A percentile compares a stretch with the other conserved stretches of the same genome.
Conservation (phyloP, 169 alveolate genomes). For the Plasmodium blacklocki region DNA sequence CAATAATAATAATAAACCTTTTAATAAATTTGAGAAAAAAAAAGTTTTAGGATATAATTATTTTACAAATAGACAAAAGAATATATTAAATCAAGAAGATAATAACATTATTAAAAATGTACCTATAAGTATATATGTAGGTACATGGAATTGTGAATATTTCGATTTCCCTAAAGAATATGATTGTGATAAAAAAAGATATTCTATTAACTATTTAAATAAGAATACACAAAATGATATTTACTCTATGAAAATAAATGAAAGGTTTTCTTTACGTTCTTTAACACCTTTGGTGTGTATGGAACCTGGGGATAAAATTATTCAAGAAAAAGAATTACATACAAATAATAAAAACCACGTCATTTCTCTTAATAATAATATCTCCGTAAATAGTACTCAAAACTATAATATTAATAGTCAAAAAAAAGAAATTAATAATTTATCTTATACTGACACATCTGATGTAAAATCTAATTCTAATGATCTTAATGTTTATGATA, state of each 20-base stretch:
- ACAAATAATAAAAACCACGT: not conserved
- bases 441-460: not conserved
- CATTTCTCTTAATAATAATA: not conserved
- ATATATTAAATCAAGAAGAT: conserved; percentile 19
- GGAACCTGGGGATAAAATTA: not conserved
- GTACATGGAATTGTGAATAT: conserved; percentile 87
- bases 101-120: conserved; percentile 37
- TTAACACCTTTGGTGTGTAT: conserved; percentile 33
- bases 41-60: conserved; percentile 54
- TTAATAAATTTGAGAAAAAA: conserved; percentile 6
- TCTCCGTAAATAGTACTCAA: not conserved
- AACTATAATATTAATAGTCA: too few relatives aligned
- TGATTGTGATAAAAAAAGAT: conserved; percentile 39
- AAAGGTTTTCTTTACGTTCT: conserved; percentile 18
- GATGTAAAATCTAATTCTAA: not conserved
- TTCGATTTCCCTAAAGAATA: conserved; percentile 72
- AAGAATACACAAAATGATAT: conserved; percentile 9
- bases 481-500: not conserved
- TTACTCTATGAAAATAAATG: conserved; percentile 18
- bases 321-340: not conserved
- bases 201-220: conserved; percentile 20
- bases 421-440: not conserved
- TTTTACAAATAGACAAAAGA: conserved; percentile 49
- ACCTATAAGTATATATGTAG: conserved; percentile 82
- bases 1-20: not conserved